Evolutionary conservation across 1,284 basidiomycete species (phyloP).

Genomic region (Boletus sp.): DNA sequence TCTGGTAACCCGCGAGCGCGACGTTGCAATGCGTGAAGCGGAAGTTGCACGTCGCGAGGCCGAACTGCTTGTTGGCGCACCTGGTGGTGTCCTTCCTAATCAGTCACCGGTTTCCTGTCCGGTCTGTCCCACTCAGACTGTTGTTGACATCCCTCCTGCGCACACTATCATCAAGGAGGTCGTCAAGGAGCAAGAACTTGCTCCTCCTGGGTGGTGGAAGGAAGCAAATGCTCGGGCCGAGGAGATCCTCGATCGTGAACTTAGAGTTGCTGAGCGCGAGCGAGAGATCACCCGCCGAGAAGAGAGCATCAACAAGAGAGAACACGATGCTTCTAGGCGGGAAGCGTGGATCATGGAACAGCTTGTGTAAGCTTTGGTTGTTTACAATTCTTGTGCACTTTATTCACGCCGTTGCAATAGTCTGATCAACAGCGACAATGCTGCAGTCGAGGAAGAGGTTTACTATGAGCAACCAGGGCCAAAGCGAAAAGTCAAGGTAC

Average conservation of each 20-base stretch:
- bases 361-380: constrained; percentile 58
- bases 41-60: constrained; percentile 82
- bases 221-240: constrained; percentile 63
- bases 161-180: constrained; percentile 83
- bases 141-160: constrained; percentile 52
- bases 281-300: constrained; percentile 79
- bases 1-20: constrained; percentile 69
- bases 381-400: not conserved
- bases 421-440: constrained; percentile 62
- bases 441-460: constrained; percentile 72
- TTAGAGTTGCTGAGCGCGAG: constrained; percentile 77
- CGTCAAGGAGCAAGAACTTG: constrained; percentile 71
- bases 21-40: constrained; percentile 72
- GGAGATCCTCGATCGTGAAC: constrained; percentile 75
- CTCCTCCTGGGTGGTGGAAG: constrained; percentile 69
- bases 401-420: constrained; percentile 37
- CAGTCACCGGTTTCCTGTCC: constrained; percentile 52
- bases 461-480: constrained; percentile 63
- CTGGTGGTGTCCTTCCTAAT: constrained; percentile 64
- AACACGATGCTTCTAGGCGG: constrained; percentile 77
- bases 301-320: constrained; percentile 74
- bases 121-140: constrained; percentile 48
- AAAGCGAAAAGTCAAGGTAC: constrained; percentile 84
- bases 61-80: constrained; percentile 72
- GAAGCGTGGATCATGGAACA: constrained; percentile 88